These are phyloP conservation scores for Aspergillus novofumigatus DNA, from an alignment of 2,329 filamentous ascomycete genomes.

Conservation along the genomic window DNA sequence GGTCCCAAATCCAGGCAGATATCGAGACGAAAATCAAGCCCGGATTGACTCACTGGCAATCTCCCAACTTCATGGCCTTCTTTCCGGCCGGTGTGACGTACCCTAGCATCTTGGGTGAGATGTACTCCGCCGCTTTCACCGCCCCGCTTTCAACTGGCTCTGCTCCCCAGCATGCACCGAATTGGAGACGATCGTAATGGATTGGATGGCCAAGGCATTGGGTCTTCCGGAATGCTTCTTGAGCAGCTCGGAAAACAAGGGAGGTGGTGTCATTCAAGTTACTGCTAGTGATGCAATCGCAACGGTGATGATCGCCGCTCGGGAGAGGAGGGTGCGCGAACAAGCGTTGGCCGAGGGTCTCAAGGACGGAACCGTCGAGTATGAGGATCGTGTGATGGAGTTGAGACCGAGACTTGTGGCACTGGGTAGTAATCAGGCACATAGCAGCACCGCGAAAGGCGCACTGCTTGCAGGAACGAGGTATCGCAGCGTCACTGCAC, in stretches of 20 bases:
- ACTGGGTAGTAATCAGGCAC: constrained; percentile 71
- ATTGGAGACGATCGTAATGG: constrained; percentile 85
- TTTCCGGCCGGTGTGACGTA: constrained; percentile 80
- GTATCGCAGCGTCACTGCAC: constrained; percentile 65
- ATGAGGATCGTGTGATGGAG: constrained; percentile 65
- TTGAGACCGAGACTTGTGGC: constrained; percentile 71
- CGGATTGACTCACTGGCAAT: constrained; percentile 91
- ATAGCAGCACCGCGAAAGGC: constrained; percentile 82
- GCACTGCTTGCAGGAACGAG: constrained; percentile 82
- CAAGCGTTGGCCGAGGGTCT: constrained; percentile 50
- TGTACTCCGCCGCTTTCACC: constrained; percentile 85
- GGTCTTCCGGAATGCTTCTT: constrained; percentile 69
- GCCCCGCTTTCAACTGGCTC: constrained; percentile 95
- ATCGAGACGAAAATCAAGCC: constrained; percentile 84
- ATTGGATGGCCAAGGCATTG: constrained; percentile 80
- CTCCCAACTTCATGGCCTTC: constrained; percentile 93
- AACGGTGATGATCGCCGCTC: constrained; percentile 79
- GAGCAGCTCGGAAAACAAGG: constrained; percentile 60
- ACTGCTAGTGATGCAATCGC: constrained; percentile 84
- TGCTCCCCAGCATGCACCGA: constrained; percentile 90
- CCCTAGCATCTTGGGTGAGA: constrained; percentile 81
- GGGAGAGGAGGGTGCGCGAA: constrained; percentile 70
- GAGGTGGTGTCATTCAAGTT: constrained; percentile 92
- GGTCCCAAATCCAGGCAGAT: constrained; percentile 76
- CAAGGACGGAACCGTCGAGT: constrained; percentile 48